Evolutionary conservation across 345 rosid species (phyloP).

Genomic region (Brassica carinata): DNA sequence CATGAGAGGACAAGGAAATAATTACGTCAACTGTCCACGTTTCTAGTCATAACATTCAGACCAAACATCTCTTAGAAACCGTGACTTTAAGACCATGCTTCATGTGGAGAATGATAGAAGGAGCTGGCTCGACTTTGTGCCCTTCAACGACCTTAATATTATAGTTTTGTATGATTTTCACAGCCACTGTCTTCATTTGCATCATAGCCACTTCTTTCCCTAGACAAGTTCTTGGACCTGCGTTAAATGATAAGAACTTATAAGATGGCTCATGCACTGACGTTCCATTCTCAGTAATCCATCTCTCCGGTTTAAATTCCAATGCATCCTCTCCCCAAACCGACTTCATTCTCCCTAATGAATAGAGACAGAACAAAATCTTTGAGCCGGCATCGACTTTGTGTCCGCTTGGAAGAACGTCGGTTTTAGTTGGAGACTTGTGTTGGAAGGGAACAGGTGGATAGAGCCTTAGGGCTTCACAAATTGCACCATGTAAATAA

Average conservation of each 20-base stretch:
- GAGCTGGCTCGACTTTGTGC: slow-evolving; percentile 33
- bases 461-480: slow-evolving; percentile 49
- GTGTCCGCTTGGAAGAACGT: slow-evolving; percentile 57
- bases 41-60: slow-evolving; percentile 9
- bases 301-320: slow-evolving; percentile 51
- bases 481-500: slow-evolving; percentile 48
- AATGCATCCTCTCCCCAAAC: slow-evolving; percentile 52
- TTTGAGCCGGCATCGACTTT: slow-evolving; percentile 30
- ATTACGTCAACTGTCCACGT: slow-evolving; percentile 7
- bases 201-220: slow-evolving; percentile 62
- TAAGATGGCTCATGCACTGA: slow-evolving; percentile 46
- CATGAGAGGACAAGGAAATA: slow-evolving; percentile 2
- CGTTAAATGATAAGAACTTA: slow-evolving; percentile 64
- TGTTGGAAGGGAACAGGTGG: slow-evolving; percentile 50
- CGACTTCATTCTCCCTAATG: slow-evolving; percentile 48
- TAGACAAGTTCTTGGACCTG: slow-evolving; percentile 65
- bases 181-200: slow-evolving; percentile 57
- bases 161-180: slow-evolving; percentile 47
- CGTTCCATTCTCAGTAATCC: slow-evolving; percentile 44
- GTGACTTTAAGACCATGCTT: slow-evolving; percentile 51
- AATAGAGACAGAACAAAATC: slow-evolving; percentile 37
- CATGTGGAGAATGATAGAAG: slow-evolving; percentile 53
- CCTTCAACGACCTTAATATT: slow-evolving; percentile 47
- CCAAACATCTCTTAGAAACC: slow-evolving; percentile 35
- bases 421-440: slow-evolving; percentile 39